These are phyloP conservation scores for Pseudogymnoascus destructans DNA, from an alignment of 2,329 filamentous ascomycete species.

Conservation along the genomic window DNA sequence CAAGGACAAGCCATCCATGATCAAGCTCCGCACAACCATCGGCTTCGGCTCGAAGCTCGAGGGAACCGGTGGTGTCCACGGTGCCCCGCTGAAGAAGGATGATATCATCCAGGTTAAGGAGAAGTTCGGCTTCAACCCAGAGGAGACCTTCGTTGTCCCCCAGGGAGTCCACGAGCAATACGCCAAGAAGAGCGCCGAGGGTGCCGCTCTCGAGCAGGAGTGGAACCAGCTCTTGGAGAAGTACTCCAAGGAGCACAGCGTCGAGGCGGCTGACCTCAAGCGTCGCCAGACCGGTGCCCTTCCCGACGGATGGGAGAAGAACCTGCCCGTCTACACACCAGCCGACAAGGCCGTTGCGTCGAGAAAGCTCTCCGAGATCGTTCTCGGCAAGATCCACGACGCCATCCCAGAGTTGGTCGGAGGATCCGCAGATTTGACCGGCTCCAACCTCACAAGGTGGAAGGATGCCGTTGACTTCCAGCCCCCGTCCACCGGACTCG, in stretches of 20 bases:
- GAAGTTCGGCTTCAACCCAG: slow-evolving; percentile 92
- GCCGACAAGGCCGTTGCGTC: slow-evolving; percentile 75
- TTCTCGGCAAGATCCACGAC: slow-evolving; percentile 75
- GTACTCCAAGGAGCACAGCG: slow-evolving; percentile 66
- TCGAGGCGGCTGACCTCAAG: slow-evolving; percentile 65
- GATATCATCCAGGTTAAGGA: slow-evolving; percentile 88
- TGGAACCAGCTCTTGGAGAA: slow-evolving; percentile 90
- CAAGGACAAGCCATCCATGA: slow-evolving; percentile 92
- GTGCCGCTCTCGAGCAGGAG: slow-evolving; percentile 80
- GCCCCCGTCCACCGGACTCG: slow-evolving; percentile 71
- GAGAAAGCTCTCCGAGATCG: slow-evolving; percentile 90
- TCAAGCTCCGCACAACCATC: slow-evolving; percentile 95
- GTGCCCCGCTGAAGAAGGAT: slow-evolving; percentile 86
- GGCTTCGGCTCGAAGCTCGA: slow-evolving; percentile 87
- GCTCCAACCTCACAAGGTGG: slow-evolving; percentile 97
- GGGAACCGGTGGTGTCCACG: slow-evolving; percentile 92
- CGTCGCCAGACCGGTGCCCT: slow-evolving; percentile 74
- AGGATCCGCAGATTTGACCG: slow-evolving; percentile 94
- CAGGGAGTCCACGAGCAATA: slow-evolving; percentile 91
- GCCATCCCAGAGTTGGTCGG: slow-evolving; percentile 82
- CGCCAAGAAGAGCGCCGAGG: slow-evolving; percentile 69
- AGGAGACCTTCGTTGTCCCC: slow-evolving; percentile 83
- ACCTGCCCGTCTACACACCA: slow-evolving; percentile 80
- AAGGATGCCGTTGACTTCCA: slow-evolving; percentile 97
- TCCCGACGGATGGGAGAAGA: slow-evolving; percentile 93